These are phyloP conservation scores for Candida anutae DNA, from an alignment of 1,139 yeast species.

Conservation along the genomic window DNA sequence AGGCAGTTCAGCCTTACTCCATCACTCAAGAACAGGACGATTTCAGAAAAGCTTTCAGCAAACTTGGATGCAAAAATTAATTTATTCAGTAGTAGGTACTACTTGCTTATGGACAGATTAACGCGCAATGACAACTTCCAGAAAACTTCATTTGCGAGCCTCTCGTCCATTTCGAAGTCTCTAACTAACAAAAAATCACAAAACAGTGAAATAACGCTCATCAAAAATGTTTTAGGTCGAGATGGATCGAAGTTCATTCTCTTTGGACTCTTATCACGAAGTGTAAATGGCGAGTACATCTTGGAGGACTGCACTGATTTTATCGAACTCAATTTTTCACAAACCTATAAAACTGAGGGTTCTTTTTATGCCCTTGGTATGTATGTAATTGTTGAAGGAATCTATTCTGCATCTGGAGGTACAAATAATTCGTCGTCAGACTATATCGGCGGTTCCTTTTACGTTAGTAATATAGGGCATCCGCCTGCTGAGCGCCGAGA, in stretches of 20 bases:
- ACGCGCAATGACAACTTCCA: slow-evolving; percentile 72
- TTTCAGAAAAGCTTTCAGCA: slow-evolving; percentile 9
- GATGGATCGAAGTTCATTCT: slow-evolving; percentile 69
- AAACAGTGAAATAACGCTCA: slow-evolving; percentile 55
- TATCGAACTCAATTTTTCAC: slow-evolving; percentile 63
- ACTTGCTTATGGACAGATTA: slow-evolving; percentile 59
- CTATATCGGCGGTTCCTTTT: slow-evolving; percentile 46
- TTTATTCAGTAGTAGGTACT: slow-evolving; percentile 39
- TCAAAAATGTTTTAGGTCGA: slow-evolving; percentile 80
- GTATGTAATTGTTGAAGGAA: slow-evolving; percentile 78
- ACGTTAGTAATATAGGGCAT: slow-evolving; percentile 71
- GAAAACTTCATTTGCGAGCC: slow-evolving; percentile 35
- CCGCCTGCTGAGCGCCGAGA: slow-evolving; percentile 84
- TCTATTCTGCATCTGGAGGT: slow-evolving; percentile 61
- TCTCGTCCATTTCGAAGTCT: slow-evolving; percentile 26
- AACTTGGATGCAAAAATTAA: slow-evolving; percentile 18
- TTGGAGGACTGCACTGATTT: slow-evolving; percentile 78
- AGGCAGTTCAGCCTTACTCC: slow-evolving; percentile 49
- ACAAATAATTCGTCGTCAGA: slow-evolving; percentile 16
- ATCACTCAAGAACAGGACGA: slow-evolving; percentile 3
- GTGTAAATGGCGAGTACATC: slow-evolving; percentile 60
- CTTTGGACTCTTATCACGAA: slow-evolving; percentile 65
- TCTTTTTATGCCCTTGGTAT: slow-evolving; percentile 74
- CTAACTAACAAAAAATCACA: slow-evolving; percentile 12
- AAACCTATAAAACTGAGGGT: slow-evolving; percentile 58